Conservation (phyloP, 768 basidiomycete species). For the Amanita exitialis region DNA sequence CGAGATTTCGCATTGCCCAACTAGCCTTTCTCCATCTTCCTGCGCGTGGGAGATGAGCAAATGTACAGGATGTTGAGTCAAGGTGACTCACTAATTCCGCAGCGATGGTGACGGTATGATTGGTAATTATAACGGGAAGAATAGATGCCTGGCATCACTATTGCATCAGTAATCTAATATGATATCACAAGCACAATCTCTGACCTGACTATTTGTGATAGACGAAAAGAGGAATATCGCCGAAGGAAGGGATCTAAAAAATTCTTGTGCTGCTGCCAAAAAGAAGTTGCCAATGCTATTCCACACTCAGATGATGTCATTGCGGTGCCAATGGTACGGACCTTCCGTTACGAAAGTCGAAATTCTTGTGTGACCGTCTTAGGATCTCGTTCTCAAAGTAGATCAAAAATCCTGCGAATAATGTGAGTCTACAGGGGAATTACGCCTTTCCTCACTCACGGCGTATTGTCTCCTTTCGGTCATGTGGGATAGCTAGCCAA, state of each 20-base stretch:
- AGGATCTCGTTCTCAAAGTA: slow-evolving; percentile 85
- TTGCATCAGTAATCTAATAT: not conserved
- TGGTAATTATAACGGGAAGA: slow-evolving; percentile 85
- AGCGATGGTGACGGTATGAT: slow-evolving; percentile 92
- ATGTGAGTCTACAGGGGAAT: not conserved
- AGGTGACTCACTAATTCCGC: slow-evolving; percentile 57
- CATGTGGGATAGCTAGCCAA: slow-evolving; percentile 81
- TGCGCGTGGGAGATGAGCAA: slow-evolving; percentile 15
- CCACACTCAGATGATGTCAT: not conserved
- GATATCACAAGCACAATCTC: not conserved
- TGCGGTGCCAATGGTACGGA: slow-evolving; percentile 15
- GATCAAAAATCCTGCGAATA: slow-evolving; percentile 71
- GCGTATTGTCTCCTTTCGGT: slow-evolving; percentile 86
- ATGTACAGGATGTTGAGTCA: slow-evolving; percentile 2
- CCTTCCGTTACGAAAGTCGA: slow-evolving; percentile 89
- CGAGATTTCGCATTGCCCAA: slow-evolving; percentile 92
- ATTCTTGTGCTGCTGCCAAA: slow-evolving; percentile 77
- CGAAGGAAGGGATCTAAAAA: slow-evolving; percentile 88
- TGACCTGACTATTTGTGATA: slow-evolving; percentile 70
- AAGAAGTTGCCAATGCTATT: slow-evolving; percentile 83
- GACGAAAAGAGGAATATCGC: slow-evolving; percentile 92
- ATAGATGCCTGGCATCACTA: slow-evolving; percentile 51
- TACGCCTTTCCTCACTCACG: slow-evolving; percentile 30
- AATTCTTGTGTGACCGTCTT: slow-evolving; percentile 86
- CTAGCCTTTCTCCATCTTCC: slow-evolving; percentile 68